Percentiles rank a stretch among this genome's conserved stretches.
These are phyloP conservation scores for Claviceps digitariae DNA, from an alignment of 2,329 filamentous ascomycete species.

Conservation along the genomic window DNA sequence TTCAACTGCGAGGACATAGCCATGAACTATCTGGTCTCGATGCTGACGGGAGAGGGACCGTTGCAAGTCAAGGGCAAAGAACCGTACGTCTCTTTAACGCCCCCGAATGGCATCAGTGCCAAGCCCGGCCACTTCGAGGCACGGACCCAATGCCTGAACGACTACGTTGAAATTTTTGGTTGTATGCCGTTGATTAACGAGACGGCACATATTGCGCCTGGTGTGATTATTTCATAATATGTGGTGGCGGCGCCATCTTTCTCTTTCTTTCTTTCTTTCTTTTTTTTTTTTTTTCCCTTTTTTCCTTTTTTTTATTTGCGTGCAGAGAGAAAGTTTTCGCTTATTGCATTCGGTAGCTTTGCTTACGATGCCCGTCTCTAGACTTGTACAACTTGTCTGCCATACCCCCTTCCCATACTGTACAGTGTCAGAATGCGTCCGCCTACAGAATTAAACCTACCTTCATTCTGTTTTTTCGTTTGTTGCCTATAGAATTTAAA, in stretches of 20 bases:
- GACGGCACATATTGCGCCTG: conserved; percentile 19
- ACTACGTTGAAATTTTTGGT: conserved; percentile 19
- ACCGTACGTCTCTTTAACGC: conserved; percentile 19
- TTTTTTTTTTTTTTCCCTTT: not conserved
- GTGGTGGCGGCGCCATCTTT: not conserved
- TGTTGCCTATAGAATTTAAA: too few relatives aligned
- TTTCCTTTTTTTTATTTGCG: not conserved
- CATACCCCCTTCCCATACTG: too few relatives aligned
- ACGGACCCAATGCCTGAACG: conserved; percentile 22
- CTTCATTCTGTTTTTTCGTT: too few relatives aligned
- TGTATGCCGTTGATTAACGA: conserved; percentile 23
- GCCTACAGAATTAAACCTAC: too few relatives aligned
- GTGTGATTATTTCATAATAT: conserved; percentile 15
- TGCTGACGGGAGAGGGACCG: conserved; percentile 21
- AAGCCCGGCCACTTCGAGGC: conserved; percentile 19
- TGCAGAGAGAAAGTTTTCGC: not conserved
- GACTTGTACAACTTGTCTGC: too few relatives aligned
- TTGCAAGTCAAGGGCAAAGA: conserved; percentile 21
- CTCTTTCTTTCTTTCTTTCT: not conserved
- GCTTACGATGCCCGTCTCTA: too few relatives aligned
- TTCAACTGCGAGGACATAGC: conserved; percentile 29
- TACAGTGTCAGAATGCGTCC: too few relatives aligned
- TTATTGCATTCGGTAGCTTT: not conserved
- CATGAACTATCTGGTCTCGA: conserved; percentile 22
- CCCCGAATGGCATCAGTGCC: conserved; percentile 19